Percentiles rank a stretch among this genome's conserved stretches.
These are phyloP conservation scores for Colletotrichum tropicicola DNA, from an alignment of 2,329 filamentous ascomycete species.

Conservation along the genomic window DNA sequence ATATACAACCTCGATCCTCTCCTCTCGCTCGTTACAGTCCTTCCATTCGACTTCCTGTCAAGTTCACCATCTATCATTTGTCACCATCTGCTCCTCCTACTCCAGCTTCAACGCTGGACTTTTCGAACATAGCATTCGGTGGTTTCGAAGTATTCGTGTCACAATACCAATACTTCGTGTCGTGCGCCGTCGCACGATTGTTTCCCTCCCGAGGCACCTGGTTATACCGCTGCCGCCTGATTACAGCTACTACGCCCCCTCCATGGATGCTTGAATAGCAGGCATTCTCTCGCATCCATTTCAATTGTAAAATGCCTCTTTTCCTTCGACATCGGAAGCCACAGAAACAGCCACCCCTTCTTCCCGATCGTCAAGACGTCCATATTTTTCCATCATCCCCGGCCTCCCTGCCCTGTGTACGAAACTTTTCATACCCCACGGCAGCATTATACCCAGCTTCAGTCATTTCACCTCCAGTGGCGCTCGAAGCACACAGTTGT, in stretches of 20 bases:
- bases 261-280: neutral
- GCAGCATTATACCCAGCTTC: neutral
- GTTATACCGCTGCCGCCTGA: neutral
- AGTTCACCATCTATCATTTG: neutral
- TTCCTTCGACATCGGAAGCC: constrained; percentile 16
- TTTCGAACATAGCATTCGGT: neutral
- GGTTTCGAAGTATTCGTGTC: neutral
- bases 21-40: neutral
- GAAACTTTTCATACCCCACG: constrained; percentile 37
- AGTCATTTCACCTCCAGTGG: neutral
- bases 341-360: neutral
- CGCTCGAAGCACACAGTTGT: neutral
- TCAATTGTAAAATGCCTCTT: constrained; percentile 14
- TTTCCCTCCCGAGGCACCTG: neutral
- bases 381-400: neutral
- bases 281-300: neutral
- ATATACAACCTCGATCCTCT: neutral
- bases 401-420: constrained; percentile 1
- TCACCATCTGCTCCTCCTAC: neutral
- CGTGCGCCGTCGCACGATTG: neutral
- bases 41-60: neutral
- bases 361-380: neutral
- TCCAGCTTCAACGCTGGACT: neutral
- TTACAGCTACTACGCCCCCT: too few species aligned
- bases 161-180: neutral